Evolutionary conservation across 345 rosid genomes (phyloP), one percentile per base, ranked within the genome.

Genomic region (Dipteronia dyeriana): DNA sequence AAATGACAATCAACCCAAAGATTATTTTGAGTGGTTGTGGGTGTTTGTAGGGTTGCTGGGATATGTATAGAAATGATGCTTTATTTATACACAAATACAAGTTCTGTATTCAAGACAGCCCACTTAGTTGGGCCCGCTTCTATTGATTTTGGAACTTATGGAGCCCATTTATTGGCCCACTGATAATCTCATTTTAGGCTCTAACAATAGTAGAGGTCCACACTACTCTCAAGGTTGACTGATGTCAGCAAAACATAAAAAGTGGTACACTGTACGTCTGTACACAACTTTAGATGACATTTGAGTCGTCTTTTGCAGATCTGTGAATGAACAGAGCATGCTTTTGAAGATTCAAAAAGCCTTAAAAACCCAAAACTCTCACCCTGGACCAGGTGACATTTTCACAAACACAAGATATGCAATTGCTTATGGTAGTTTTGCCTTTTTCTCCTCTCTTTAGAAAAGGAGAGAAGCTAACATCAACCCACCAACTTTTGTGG

Each of bases 401-500:
- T 63, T 25, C 19, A 39, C 17, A 38, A 29, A 23, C 25, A 66
- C 59, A 62, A 47, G 12, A 68, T 39, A 29, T 53, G 57, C n/a
- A 53, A 41, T 53, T 53, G 38, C 53, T 25, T 31, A 66, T 41
- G 76, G 63, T 66, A 31, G 69, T 63, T 56, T 38, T 45, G 57
- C 67, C 23, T 51, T 56, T 53, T 23, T 41, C 53, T 8, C 7
- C 29, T 26, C 11, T 31, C 53, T 78, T n/a, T 25, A 19, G 9
- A 74, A 63, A 61, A 75, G 59, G 45, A 71, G 49, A 71, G 74
- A 79, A 68, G 78, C 66, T 51, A 60, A 81, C 75, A 68, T 72
- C 75, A 78, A 68, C 68, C 69, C 65, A 71, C 77, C 79, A 39
- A 29, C 22, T 22, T 62, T 19, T 54, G 74, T 75, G 84, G 79